Evolutionary conservation across 345 rosid genomes (phyloP), one percentile per base, ranked within the genome.

Genomic region (Camelina sativa): DNA sequence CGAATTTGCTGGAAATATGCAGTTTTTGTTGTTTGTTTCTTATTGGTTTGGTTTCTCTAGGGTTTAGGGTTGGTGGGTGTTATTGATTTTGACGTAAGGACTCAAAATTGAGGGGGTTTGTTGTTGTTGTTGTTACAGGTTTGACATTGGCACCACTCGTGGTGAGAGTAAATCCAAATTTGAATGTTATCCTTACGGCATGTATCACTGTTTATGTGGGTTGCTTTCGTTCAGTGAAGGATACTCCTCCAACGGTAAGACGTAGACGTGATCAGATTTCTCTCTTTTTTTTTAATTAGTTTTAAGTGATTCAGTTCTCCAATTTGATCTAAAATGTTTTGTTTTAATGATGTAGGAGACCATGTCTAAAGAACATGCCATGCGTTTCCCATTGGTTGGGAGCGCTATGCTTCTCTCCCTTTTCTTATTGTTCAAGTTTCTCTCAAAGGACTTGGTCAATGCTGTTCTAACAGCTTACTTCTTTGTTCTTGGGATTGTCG

Each of bases 381-480:
- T 95, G 99, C 97, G 98, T 72, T 92, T 95, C 78, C 99, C 99
- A 1, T 87, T 95, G 72, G 91, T 95, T 63, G 99, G 99, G 74
- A 95, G 99, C 82, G 98, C 99, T 16, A 86, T 95, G 98, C 82
- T 95, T 81, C 73, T 95, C 50, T 95, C 99, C 6, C 85, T 95
- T 74, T 92, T 95, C 86, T 84, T 95, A 71, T 88, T 95, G 73
- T 92, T 95, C 89, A 95, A 95, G 83, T 95, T 92, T 82, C 86
- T 92, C 66, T 91, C 97, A 0, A 92, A 95, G 82, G 97, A 95
- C 79, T 72, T 95, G 91, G 98, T 95, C 74, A 95, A 95, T 72
- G 89, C 99, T 72, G 99, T 92, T 41, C 73, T 95, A 63, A 95
- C 99, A 22, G 84, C 85, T 83, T 95, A 95, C 85, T 95, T 95